Conservation (phyloP, 2,329 filamentous ascomycete genomes). For the Cladophialophora carrionii region DNA sequence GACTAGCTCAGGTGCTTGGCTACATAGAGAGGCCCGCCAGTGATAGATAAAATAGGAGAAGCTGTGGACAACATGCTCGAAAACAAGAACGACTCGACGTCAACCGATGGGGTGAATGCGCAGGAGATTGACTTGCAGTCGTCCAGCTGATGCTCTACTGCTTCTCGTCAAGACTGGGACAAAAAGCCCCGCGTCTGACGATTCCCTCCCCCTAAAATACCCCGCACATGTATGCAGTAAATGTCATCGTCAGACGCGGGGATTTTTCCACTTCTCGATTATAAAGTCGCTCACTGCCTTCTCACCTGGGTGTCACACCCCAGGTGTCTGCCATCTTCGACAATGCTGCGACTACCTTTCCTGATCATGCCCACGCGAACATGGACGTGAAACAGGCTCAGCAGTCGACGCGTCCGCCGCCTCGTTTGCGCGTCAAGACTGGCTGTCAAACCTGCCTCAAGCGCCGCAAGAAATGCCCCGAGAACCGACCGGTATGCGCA, state of each 20-base stretch:
- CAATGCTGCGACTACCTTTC: background rate
- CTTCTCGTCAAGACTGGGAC: background rate
- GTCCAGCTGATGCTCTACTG: background rate
- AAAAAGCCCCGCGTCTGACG: background rate
- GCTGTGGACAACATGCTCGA: background rate
- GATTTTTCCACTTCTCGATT: background rate
- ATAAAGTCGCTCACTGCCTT: background rate
- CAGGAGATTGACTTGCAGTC: background rate
- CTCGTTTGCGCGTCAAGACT: conserved; percentile 32
- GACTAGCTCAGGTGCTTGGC: background rate
- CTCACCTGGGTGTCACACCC: background rate
- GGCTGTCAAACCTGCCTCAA: conserved; percentile 30
- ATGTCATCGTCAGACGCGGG: background rate
- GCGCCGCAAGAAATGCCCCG: conserved; percentile 40
- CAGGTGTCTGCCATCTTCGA: background rate
- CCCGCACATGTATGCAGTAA: no score
- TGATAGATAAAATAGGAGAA: conserved; percentile 2
- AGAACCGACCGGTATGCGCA: conserved; percentile 41
- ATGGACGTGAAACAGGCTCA: conserved; percentile 9
- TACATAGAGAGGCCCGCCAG: conserved; percentile 2
- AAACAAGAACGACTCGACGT: background rate
- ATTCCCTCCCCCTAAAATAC: no score
- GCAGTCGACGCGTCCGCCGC: conserved; percentile 23
- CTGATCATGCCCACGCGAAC: background rate
- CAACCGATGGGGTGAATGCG: background rate